Conservation (phyloP, 225 moss, liverwort and hornwort species). For the Physcomitrium patens region DNA sequence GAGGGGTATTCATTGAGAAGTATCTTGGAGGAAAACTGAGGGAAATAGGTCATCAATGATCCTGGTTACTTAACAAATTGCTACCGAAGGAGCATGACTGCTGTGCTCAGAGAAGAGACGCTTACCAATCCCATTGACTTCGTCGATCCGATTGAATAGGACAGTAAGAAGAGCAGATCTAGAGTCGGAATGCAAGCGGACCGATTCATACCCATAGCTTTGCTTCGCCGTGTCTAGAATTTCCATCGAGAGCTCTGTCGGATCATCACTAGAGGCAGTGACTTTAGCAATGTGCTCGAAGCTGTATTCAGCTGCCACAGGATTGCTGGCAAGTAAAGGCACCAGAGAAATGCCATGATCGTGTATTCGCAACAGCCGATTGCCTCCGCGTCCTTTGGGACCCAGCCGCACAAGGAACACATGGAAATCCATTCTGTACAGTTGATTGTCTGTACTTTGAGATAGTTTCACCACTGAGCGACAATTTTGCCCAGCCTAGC, state of each 20-base stretch:
- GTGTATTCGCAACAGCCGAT: conserved; percentile 83
- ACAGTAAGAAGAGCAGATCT: conserved; percentile 92
- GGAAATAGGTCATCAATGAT: neutral
- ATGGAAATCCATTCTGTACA: conserved; percentile 50
- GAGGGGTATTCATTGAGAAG: conserved; percentile 10
- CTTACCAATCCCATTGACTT: conserved; percentile 98
- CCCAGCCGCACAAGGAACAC: conserved; percentile 56
- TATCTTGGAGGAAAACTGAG: conserved; percentile 1
- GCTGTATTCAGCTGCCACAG: conserved; percentile 77
- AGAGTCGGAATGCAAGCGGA: conserved; percentile 83
- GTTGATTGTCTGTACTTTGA: conserved; percentile 24
- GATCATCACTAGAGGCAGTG: conserved; percentile 75
- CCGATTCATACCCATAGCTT: conserved; percentile 57
- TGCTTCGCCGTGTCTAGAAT: conserved; percentile 71
- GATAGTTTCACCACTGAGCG: conserved; percentile 29
- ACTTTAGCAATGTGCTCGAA: conserved; percentile 95
- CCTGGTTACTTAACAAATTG: conserved; percentile 12
- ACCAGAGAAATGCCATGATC: conserved; percentile 89
- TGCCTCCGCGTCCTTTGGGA: conserved; percentile 59
- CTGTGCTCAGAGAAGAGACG: conserved; percentile 16
- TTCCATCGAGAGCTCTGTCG: conserved; percentile 80
- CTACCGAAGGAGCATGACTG: conserved; percentile 16
- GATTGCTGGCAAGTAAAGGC: conserved; percentile 66
- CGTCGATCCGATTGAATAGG: conserved; percentile 87
- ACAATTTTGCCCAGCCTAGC: conserved; percentile 3